Base-by-base conservation (phyloP, 2,329 filamentous ascomycete species). In the Colletotrichum magnum region DNA sequence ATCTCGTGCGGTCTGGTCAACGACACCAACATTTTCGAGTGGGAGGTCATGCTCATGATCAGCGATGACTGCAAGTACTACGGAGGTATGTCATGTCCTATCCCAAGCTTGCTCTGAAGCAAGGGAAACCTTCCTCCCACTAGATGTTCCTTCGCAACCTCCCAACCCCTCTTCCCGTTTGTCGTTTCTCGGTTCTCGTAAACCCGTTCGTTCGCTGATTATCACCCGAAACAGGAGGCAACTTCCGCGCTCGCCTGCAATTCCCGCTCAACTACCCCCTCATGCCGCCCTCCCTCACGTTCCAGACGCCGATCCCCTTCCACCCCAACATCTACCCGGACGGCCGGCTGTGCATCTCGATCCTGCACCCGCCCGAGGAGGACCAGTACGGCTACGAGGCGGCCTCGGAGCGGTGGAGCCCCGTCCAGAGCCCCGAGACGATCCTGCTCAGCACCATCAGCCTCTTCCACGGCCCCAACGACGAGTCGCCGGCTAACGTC, bases 31-130 rank as follows among this genome's bases (percentile, higher is more conserved):
- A 90, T 98, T 10, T 98, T 98, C 74, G 93, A 97, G 84, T 99
- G 96, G 96, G 95, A 98, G 81, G 94, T 98, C 21, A 97, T 98
- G 93, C 89, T 99, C 70, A 98, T 99, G 95, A 95, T 98, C 73
- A 94, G 90, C 71, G 95, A 98, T 75, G 94, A 97, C 78, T 95
- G 93, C 82, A 95, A 95, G 82, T 93, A 93, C 81, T 98, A 98
- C 76, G 95, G 95, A 76, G 95, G 95, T 95, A 83, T 68, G 89
- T 82, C 48, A 54, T 10, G 52, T 45, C 16, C 50, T 58, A 39
- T 56, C 0, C 32, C 32, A 2, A 36, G 32, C 32, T 36, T 36
- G 32, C 32, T 36, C 32, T 10, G 32, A 10, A 10, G 32, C 32
- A 36, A 10, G 32, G 32, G 32, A 36, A 7, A 36, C 12, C 32